Conservation (phyloP, 768 basidiomycete species). For the Lactifluus volemus region DNA sequence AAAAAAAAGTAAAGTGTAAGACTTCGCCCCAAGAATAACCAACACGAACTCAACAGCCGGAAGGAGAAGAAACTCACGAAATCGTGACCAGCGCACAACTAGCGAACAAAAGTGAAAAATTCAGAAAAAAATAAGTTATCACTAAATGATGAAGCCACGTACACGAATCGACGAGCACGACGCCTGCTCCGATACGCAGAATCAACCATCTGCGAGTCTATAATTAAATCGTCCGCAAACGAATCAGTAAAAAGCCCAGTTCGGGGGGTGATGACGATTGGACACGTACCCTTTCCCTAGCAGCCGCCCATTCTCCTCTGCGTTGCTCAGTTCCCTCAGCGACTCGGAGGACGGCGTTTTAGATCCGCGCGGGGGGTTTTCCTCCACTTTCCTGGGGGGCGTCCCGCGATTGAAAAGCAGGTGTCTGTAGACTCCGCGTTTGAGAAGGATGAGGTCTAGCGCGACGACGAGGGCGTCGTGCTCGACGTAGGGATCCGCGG, state of each 20-base stretch:
- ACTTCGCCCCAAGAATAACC: neutral
- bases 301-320: slow-evolving; percentile 25
- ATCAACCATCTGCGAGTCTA: slow-evolving; percentile 56
- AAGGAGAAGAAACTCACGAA: slow-evolving; percentile 34
- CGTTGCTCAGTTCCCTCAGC: neutral
- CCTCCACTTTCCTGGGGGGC: slow-evolving; percentile 42
- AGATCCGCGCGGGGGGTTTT: neutral
- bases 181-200: slow-evolving; percentile 46
- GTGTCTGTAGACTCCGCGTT: slow-evolving; percentile 74
- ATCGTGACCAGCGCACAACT: slow-evolving; percentile 77
- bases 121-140: too few species aligned
- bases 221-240: slow-evolving; percentile 1
- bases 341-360: neutral
- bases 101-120: too few species aligned
- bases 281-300: slow-evolving; percentile 8
- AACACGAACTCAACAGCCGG: neutral
- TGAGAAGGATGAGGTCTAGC: slow-evolving; percentile 75
- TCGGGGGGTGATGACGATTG: too few species aligned
- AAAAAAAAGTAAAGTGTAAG: too few species aligned
- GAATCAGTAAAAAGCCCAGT: neutral
- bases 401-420: slow-evolving; percentile 72
- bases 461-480: slow-evolving; percentile 66
- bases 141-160: slow-evolving; percentile 21
- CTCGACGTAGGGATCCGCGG: slow-evolving; percentile 85
- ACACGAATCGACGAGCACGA: slow-evolving; percentile 69